A percentile compares a stretch with the other conserved stretches of the same genome.
phyloP scores from a whole-genome alignment of 371 early-diverging fungal species.

The Mortierella sp. region DNA sequence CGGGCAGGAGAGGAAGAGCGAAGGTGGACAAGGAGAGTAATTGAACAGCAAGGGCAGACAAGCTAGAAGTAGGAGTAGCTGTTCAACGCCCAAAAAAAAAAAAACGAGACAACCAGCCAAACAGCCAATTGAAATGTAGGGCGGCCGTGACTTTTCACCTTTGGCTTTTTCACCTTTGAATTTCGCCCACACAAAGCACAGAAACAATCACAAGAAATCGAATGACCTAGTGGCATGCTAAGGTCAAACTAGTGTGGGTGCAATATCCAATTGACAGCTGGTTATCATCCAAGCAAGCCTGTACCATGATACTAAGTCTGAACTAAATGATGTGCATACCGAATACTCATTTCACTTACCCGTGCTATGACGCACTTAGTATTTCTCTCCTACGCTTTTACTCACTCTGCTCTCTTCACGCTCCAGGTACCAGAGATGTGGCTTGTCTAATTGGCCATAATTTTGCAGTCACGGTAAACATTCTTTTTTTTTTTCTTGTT shows the following conservation, averaged over 20 bases:
- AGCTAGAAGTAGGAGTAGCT: background rate
- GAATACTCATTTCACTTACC: background rate
- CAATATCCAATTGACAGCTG: background rate
- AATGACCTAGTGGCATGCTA: background rate
- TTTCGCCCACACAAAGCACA: background rate
- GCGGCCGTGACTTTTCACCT: background rate
- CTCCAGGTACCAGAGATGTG: slow-evolving; percentile 5
- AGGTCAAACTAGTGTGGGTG: background rate
- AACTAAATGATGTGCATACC: background rate
- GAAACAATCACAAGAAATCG: background rate
- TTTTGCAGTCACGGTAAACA: slow-evolving; percentile 25
- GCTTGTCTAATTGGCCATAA: background rate
- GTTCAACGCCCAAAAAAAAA: background rate
- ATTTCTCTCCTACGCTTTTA: background rate
- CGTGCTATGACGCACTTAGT: background rate
- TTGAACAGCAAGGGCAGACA: no score
- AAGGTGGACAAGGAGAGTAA: background rate
- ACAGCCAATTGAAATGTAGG: background rate
- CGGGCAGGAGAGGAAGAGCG: background rate
- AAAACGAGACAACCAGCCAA: background rate
- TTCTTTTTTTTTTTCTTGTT: slow-evolving; percentile 5
- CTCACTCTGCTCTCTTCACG: background rate
- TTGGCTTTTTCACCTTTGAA: background rate
- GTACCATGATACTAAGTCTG: background rate
- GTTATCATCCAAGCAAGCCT: background rate